A percentile compares a stretch with the other conserved stretches of the same genome.
Evolutionary conservation across 805 yeast genomes (phyloP).

Genomic region (Monosporozyma siamensis): DNA sequence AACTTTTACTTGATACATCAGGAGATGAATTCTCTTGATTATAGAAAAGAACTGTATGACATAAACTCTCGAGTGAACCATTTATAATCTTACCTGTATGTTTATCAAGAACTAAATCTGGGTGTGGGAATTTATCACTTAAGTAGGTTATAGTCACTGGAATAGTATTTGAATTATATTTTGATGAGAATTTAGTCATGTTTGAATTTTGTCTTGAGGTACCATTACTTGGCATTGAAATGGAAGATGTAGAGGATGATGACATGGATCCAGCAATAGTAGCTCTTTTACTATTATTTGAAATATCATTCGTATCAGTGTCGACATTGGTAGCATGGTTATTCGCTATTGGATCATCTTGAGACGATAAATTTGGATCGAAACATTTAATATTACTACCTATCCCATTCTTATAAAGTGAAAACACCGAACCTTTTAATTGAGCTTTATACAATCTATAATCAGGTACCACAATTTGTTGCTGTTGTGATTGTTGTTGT

Average conservation of each 20-base stretch:
- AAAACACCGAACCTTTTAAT: slow-evolving; percentile 57
- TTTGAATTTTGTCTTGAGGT: background rate
- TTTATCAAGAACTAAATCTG: slow-evolving; percentile 45
- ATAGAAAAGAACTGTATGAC: slow-evolving; percentile 59
- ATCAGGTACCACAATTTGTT: slow-evolving; percentile 21
- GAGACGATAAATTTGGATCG: slow-evolving; percentile 23
- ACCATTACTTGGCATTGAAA: background rate
- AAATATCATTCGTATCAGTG: background rate
- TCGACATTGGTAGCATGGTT: background rate
- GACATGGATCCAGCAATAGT: slow-evolving; percentile 3
- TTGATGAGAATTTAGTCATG: background rate
- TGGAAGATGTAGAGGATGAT: background rate
- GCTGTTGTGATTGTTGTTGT: slow-evolving; percentile 4
- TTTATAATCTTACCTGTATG: slow-evolving; percentile 36
- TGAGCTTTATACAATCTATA: slow-evolving; percentile 50
- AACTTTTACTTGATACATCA: background rate
- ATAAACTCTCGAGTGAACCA: slow-evolving; percentile 61
- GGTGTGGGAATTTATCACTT: slow-evolving; percentile 49
- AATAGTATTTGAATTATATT: background rate
- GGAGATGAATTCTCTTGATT: slow-evolving; percentile 1
- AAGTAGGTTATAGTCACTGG: slow-evolving; percentile 24
- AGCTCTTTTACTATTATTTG: background rate
- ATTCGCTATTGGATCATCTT: background rate
- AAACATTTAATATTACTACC: slow-evolving; percentile 36
- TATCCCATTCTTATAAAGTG: slow-evolving; percentile 50